These are phyloP conservation scores for Gloeopeniophorella convolvens DNA, from an alignment of 768 basidiomycete species.

Conservation along the genomic window DNA sequence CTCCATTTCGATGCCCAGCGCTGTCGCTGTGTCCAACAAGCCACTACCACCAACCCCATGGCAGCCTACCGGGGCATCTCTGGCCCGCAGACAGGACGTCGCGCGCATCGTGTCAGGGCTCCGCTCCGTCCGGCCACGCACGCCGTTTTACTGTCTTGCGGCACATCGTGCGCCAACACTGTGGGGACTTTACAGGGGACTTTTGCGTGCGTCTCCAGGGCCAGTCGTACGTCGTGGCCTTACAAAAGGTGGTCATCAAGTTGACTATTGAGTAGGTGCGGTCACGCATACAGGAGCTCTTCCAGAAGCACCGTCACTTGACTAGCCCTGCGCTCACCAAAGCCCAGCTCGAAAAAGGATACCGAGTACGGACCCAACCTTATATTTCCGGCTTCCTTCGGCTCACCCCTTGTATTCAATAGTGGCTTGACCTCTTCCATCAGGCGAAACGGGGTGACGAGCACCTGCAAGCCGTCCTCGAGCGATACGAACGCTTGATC, in stretches of 20 bases:
- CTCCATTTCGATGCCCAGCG: too few species aligned
- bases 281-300: conserved; percentile 48
- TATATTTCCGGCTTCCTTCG: background rate
- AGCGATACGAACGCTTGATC: conserved; percentile 55
- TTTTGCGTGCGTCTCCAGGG: conserved; percentile 50
- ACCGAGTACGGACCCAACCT: conserved; percentile 41
- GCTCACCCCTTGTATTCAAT: background rate
- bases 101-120: background rate
- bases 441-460: conserved; percentile 49
- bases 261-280: conserved; percentile 40
- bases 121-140: conserved; percentile 39
- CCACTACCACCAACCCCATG: too few species aligned
- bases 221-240: conserved; percentile 41
- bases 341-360: conserved; percentile 41
- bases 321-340: conserved; percentile 50
- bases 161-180: conserved; percentile 74
- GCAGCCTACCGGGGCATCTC: too few species aligned
- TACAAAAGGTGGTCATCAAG: background rate
- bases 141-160: conserved; percentile 61
- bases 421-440: conserved; percentile 59
- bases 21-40: too few species aligned
- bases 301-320: conserved; percentile 43
- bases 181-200: conserved; percentile 69
- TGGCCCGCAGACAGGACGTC: background rate
- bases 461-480: conserved; percentile 39